These are phyloP conservation scores for Penicillium sp. DNA, from an alignment of 2,329 filamentous ascomycete species.

Conservation along the genomic window DNA sequence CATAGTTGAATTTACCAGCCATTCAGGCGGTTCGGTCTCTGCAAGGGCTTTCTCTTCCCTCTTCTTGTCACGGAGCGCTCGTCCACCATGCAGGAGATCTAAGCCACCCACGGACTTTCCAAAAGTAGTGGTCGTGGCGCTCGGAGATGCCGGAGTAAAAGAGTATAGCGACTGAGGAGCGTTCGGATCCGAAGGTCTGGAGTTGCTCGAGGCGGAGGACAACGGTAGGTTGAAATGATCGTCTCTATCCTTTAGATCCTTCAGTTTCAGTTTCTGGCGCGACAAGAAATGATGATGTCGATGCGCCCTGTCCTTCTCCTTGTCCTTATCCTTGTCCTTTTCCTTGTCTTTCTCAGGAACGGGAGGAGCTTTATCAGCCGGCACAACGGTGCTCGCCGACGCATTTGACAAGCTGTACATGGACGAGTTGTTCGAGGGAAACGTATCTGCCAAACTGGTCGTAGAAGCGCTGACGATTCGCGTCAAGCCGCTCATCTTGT, in stretches of 20 bases:
- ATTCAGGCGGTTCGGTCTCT: conserved; percentile 44
- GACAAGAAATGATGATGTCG: conserved; percentile 70
- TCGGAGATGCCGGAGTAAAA: conserved; percentile 68
- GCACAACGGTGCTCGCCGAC: conserved; percentile 65
- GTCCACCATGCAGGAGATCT: conserved; percentile 77
- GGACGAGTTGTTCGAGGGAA: conserved; percentile 58
- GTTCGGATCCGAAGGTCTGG: conserved; percentile 65
- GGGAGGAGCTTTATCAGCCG: conserved; percentile 44
- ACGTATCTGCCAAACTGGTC: conserved; percentile 62
- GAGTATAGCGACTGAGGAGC: conserved; percentile 69
- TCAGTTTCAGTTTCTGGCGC: conserved; percentile 68
- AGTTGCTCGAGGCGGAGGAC: conserved; percentile 69
- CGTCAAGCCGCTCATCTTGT: conserved; percentile 58
- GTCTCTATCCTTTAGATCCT: conserved; percentile 66
- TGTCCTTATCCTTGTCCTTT: conserved; percentile 47
- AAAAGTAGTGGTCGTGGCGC: conserved; percentile 65
- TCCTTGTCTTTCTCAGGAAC: conserved; percentile 48
- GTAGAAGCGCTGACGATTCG: conserved; percentile 65
- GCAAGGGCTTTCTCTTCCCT: conserved; percentile 67
- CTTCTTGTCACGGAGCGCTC: conserved; percentile 79
- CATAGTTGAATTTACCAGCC: conserved; percentile 33
- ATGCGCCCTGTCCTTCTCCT: conserved; percentile 51
- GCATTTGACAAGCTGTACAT: conserved; percentile 66
- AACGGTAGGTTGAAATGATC: conserved; percentile 63
- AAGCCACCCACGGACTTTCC: conserved; percentile 81